Percentiles rank a stretch among this genome's conserved stretches.
Conservation (phyloP, 1,284 basidiomycete genomes). For the Pseudozyma sp. region DNA sequence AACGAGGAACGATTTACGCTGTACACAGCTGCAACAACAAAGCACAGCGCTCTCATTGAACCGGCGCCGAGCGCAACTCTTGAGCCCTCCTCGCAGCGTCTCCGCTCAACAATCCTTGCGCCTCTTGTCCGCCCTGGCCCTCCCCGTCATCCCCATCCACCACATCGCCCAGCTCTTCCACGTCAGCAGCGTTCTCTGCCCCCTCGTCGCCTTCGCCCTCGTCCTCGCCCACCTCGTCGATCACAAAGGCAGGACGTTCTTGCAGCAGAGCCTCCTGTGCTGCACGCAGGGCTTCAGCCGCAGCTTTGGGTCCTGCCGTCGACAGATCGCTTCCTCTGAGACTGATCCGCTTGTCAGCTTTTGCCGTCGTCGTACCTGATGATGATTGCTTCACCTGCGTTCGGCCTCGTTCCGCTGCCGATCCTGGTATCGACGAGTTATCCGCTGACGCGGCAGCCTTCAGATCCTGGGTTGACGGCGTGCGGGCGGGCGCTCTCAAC, state of each 20-base stretch:
- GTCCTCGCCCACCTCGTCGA: constrained; percentile 57
- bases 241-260: constrained; percentile 58
- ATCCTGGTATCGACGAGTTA: constrained; percentile 3
- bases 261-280: constrained; percentile 58
- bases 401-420: constrained; percentile 25
- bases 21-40: too few relatives aligned
- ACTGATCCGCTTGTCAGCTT: constrained; percentile 41
- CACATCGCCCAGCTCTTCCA: constrained; percentile 40
- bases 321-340: constrained; percentile 53
- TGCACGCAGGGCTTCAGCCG: constrained; percentile 54
- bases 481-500: constrained; percentile 27
- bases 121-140: constrained; percentile 19
- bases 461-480: constrained; percentile 35
- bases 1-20: too few relatives aligned
- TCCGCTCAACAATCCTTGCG: constrained; percentile 42
- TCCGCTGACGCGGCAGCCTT: constrained; percentile 16
- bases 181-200: constrained; percentile 28
- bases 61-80: constrained; percentile 40
- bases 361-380: neutral
- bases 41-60: constrained; percentile 15
- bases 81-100: constrained; percentile 47
- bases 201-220: constrained; percentile 51
- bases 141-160: constrained; percentile 23
- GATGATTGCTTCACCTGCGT: constrained; percentile 30
- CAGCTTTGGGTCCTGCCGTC: constrained; percentile 51